Conservation (phyloP, 768 basidiomycete genomes). For the Amanita inopinata region DNA sequence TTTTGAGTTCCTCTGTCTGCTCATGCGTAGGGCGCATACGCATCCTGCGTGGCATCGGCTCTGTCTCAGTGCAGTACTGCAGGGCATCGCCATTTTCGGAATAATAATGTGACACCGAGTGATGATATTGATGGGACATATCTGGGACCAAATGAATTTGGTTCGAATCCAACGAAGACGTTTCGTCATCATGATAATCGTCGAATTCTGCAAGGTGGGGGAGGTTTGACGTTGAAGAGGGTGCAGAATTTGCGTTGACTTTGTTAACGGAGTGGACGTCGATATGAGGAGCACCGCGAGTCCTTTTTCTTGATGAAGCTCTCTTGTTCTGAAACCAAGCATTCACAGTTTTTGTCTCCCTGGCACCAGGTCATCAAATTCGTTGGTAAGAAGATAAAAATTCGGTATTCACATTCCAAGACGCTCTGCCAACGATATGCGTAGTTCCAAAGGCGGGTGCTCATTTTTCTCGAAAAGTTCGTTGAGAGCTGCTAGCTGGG, state of each 20-base stretch:
- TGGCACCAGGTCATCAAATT: conserved; percentile 20
- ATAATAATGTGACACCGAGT: conserved; percentile 33
- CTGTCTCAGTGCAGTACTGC: conserved; percentile 40
- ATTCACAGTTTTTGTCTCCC: conserved; percentile 80
- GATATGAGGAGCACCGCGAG: conserved; percentile 22
- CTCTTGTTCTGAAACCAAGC: conserved; percentile 87
- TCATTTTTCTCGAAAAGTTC: conserved; percentile 69
- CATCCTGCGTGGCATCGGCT: conserved; percentile 46
- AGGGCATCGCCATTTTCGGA: conserved; percentile 38
- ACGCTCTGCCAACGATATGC: conserved; percentile 57
- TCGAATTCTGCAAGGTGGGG: conserved; percentile 29
- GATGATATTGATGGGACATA: conserved; percentile 21
- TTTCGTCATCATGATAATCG: conserved; percentile 39
- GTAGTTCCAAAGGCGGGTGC: conserved; percentile 62
- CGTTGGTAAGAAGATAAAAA: conserved; percentile 12
- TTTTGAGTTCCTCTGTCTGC: conserved; percentile 63
- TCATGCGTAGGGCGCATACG: conserved; percentile 54
- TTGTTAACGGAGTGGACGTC: conserved; percentile 15
- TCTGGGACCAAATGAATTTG: conserved; percentile 26
- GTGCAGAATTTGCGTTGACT: conserved; percentile 19
- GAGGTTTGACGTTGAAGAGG: conserved; percentile 20
- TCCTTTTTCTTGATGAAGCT: conserved; percentile 70
- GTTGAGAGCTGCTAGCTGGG: conserved; percentile 68
- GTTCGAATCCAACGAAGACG: conserved; percentile 23
- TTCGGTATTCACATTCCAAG: conserved; percentile 52